Conservation (phyloP, 805 yeast species). For the Kregervanrija fluxuum region DNA sequence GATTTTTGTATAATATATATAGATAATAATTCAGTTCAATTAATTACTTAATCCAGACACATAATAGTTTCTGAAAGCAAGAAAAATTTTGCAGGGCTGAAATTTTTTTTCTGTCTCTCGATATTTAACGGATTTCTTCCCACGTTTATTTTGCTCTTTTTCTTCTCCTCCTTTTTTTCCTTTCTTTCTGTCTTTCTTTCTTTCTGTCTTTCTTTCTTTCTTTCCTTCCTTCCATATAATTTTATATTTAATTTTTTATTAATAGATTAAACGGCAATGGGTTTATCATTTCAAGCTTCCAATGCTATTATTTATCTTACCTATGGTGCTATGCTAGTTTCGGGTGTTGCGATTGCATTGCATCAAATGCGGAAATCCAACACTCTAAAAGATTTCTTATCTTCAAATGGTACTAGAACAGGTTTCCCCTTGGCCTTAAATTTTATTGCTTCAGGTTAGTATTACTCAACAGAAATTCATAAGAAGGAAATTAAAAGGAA, state of each 20-base stretch:
- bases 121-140: neutral
- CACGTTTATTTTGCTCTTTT: neutral
- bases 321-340: conserved; percentile 44
- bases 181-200: too few species aligned
- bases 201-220: too few species aligned
- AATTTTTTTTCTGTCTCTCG: neutral
- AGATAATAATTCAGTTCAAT: neutral
- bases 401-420: conserved; percentile 73
- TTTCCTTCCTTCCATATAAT: neutral
- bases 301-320: conserved; percentile 60
- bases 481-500: neutral
- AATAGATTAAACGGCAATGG: conserved; percentile 9
- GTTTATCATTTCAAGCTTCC: conserved; percentile 40
- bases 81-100: neutral
- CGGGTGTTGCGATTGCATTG: conserved; percentile 54
- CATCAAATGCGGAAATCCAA: conserved; percentile 38
- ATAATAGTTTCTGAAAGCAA: neutral
- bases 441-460: conserved; percentile 86
- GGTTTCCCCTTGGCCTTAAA: conserved; percentile 80
- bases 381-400: conserved; percentile 44
- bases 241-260: neutral
- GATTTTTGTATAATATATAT: too few species aligned
- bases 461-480: conserved; percentile 9
- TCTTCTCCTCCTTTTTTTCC: neutral
- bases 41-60: neutral